Evolutionary conservation across 305 asterid genomes (phyloP), one percentile per base, ranked within the genome.

Genomic region (Andrographis paniculata): DNA sequence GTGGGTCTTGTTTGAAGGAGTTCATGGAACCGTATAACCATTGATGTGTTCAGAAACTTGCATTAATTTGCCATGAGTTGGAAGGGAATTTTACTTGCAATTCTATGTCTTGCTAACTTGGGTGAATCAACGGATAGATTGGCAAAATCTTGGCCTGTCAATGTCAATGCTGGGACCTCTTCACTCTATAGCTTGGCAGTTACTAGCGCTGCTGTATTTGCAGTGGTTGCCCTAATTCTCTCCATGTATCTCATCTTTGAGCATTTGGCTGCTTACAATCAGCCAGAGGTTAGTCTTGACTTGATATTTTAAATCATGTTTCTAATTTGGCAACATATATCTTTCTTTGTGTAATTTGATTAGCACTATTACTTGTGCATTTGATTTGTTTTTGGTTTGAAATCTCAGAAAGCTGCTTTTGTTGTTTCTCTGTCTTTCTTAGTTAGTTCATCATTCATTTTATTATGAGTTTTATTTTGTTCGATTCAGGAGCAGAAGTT

Each of bases 401-500:
- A 16, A 21, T 43, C 4, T 45, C 6, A 12, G 21, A 19, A 45
- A 45, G 15, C 31, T 5, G 6, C 16, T 19, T 33, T 19, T 23
- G 16, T 9, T 20, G n/a, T 45, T 7, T 19, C 31, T 7, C 50
- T 20, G 50, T 45, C 12, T 52, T 41, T 28, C 36, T 13, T 46
- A 15, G 45, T 43, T 52, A 44, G 6, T 18, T 48, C 53, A 23
- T 40, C 37, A 57, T 57, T 38, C 45, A 31, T 27, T 28, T 59
- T 15, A 47, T 61, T 18, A 65, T 12, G 16, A 13, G 19, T 45
- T 23, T 52, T 40, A 39, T 57, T 40, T 65, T 23, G 52, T 54
- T 37, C 60, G 50, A 73, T 75, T 62, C 95, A 88, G 97, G 97
- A 88, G 78, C 97, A 88, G 70, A 84, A 76, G 66, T 88, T 88